Conservation (phyloP, 768 basidiomycete species). For the Megacollybia marginata region DNA sequence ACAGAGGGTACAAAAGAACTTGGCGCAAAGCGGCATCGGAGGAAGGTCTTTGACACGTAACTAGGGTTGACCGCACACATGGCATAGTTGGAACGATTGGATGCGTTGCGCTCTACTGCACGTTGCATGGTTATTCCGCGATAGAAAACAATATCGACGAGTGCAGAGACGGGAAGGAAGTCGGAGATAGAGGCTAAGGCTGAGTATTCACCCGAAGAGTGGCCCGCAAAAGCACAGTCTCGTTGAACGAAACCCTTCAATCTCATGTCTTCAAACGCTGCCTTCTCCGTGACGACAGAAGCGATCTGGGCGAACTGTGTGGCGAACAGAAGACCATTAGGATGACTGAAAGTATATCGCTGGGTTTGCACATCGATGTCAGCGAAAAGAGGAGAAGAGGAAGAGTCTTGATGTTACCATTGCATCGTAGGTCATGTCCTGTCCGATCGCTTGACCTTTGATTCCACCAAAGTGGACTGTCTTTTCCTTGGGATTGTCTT, state of each 20-base stretch:
- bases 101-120: conserved; percentile 90
- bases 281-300: conserved; percentile 95
- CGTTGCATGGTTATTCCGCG: conserved; percentile 99
- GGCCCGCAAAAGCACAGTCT: conserved; percentile 92
- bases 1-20: conserved; percentile 18
- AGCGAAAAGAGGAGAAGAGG: conserved; percentile 73
- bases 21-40: conserved; percentile 90
- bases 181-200: conserved; percentile 97
- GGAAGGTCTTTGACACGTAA: conserved; percentile 90
- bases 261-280: conserved; percentile 97
- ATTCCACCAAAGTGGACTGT: conserved; percentile 99
- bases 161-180: conserved; percentile 88
- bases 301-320: conserved; percentile 99
- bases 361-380: conserved; percentile 94
- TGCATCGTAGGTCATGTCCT: conserved; percentile 96
- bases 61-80: conserved; percentile 99
- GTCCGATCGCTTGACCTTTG: conserved; percentile 96
- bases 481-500: conserved; percentile 98
- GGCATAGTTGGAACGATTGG: conserved; percentile 92
- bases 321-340: conserved; percentile 89
- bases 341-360: conserved; percentile 98
- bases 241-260: conserved; percentile 91
- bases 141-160: conserved; percentile 98
- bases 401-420: conserved; percentile 90
- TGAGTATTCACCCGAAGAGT: conserved; percentile 98